These are phyloP conservation scores for Grosmannia penicillata DNA, from an alignment of 2,329 filamentous ascomycete genomes.

Conservation along the genomic window DNA sequence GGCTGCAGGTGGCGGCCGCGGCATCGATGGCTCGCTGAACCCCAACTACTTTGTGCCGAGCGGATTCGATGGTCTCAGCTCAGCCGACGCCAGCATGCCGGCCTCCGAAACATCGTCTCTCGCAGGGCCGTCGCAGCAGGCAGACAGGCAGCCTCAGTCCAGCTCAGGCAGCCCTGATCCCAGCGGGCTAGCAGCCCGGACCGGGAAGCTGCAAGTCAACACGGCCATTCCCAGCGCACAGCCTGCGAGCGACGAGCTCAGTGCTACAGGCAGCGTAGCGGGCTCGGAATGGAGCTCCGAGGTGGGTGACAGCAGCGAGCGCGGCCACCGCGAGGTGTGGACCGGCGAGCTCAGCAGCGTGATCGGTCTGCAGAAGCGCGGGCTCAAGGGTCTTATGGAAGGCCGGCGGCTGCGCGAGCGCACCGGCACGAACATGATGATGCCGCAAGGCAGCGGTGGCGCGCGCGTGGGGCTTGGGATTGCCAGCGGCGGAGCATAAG, in stretches of 20 bases:
- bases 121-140: conserved; percentile 1
- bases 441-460: neutral
- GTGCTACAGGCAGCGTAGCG: conserved; percentile 34
- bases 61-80: conserved; percentile 26
- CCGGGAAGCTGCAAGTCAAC: conserved; percentile 32
- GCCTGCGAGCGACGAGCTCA: conserved; percentile 32
- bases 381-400: conserved; percentile 86
- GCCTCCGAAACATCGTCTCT: conserved; percentile 7
- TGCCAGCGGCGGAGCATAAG: conserved; percentile 5
- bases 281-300: conserved; percentile 43
- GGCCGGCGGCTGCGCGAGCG: conserved; percentile 73
- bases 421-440: conserved; percentile 24
- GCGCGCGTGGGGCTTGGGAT: conserved; percentile 10
- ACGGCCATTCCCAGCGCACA: conserved; percentile 24
- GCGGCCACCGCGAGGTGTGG: conserved; percentile 55
- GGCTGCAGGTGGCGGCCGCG: conserved; percentile 85
- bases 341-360: conserved; percentile 70
- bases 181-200: conserved; percentile 18
- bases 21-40: conserved; percentile 53
- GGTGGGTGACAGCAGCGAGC: conserved; percentile 33
- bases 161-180: conserved; percentile 13
- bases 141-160: neutral
- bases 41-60: conserved; percentile 46
- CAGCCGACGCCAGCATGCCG: conserved; percentile 6
- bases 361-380: conserved; percentile 89